Conservation (phyloP, 2,329 filamentous ascomycete species). For the Cladosporium sp. region DNA sequence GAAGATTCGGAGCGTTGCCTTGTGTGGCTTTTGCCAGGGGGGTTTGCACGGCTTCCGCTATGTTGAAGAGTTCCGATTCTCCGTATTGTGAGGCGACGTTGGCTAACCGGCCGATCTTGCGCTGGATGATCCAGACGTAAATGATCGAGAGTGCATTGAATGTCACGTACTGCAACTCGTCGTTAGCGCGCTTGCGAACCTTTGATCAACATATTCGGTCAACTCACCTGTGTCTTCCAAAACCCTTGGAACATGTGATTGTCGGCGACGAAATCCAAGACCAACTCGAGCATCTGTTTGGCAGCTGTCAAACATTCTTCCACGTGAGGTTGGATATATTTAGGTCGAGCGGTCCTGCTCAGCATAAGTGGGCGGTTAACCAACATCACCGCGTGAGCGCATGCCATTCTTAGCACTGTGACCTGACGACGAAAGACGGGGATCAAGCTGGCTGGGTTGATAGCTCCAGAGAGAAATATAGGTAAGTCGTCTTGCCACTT, state of each 20-base stretch:
- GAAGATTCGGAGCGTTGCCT: slow-evolving; percentile 41
- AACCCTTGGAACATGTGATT: slow-evolving; percentile 44
- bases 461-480: slow-evolving; percentile 39
- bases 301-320: slow-evolving; percentile 46
- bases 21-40: slow-evolving; percentile 39
- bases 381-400: slow-evolving; percentile 53
- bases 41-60: slow-evolving; percentile 45
- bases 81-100: slow-evolving; percentile 12
- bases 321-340: slow-evolving; percentile 34
- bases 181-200: background rate
- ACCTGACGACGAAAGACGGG: slow-evolving; percentile 51
- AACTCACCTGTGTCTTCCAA: slow-evolving; percentile 40
- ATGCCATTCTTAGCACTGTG: slow-evolving; percentile 50
- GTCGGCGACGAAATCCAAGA: slow-evolving; percentile 38
- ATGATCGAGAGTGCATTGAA: slow-evolving; percentile 52
- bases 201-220: too few relatives aligned
- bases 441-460: slow-evolving; percentile 42
- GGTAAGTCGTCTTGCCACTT: slow-evolving; percentile 45
- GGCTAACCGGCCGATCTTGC: slow-evolving; percentile 20
- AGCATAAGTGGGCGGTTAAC: slow-evolving; percentile 53
- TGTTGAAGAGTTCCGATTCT: slow-evolving; percentile 33
- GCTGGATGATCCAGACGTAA: slow-evolving; percentile 52
- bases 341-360: slow-evolving; percentile 17
- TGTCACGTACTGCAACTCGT: slow-evolving; percentile 43
- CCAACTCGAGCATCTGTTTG: slow-evolving; percentile 41